phyloP scores from a whole-genome alignment of 345 rosid species.

The Gossypium anomalum region DNA sequence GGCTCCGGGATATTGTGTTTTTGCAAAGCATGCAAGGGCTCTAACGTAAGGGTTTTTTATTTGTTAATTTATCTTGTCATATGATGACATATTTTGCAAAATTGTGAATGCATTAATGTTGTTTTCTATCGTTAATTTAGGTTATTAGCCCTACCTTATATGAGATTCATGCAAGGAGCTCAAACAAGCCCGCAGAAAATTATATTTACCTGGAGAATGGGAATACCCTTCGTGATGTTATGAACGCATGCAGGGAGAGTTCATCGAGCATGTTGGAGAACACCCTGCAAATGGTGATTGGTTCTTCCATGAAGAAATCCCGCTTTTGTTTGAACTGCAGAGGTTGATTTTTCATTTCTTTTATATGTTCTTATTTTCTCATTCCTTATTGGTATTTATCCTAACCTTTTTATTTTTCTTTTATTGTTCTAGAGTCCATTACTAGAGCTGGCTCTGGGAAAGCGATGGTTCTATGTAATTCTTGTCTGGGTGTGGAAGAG shows the following conservation, averaged over 20 bases:
- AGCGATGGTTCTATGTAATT: constrained; percentile 46
- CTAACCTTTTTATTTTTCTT: background rate
- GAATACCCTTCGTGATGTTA: constrained; percentile 67
- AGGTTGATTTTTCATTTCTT: constrained; percentile 46
- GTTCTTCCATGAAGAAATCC: constrained; percentile 49
- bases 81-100: background rate
- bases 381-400: background rate
- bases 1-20: constrained; percentile 72
- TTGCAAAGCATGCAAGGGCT: constrained; percentile 62
- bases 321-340: constrained; percentile 71
- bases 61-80: background rate
- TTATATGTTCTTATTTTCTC: constrained; percentile 8
- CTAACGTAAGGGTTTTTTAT: constrained; percentile 39
- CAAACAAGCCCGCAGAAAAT: constrained; percentile 84
- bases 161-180: constrained; percentile 80
- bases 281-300: constrained; percentile 41
- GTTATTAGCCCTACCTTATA: constrained; percentile 51
- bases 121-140: constrained; percentile 29
- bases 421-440: constrained; percentile 39
- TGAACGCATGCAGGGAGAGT: constrained; percentile 65
- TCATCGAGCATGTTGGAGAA: constrained; percentile 58
- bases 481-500: constrained; percentile 43
- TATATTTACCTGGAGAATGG: constrained; percentile 72
- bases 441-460: constrained; percentile 26
- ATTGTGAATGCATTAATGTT: background rate